Conservation (phyloP, 2,329 filamentous ascomycete genomes). For the Colletotrichum tanaceti region DNA sequence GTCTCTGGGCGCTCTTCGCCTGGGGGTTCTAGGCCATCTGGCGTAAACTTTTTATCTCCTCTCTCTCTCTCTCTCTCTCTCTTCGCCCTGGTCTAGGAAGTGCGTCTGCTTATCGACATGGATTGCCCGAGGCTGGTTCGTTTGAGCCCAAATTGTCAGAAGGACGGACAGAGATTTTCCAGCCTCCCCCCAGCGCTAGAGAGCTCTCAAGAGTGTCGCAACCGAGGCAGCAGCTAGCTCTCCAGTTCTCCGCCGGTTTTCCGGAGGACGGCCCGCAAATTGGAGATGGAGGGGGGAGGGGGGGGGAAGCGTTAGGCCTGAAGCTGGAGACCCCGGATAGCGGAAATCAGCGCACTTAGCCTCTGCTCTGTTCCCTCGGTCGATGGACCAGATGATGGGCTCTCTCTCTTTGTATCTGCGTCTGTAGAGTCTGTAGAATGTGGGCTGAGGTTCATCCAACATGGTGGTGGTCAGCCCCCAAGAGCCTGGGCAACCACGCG, state of each 20-base stretch:
- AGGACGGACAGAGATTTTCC: background rate
- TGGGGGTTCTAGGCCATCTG: conserved; percentile 15
- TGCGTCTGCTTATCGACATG: too few relatives aligned
- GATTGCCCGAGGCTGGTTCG: background rate
- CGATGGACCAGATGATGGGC: background rate
- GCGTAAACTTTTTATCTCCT: background rate
- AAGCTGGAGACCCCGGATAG: conserved; percentile 12
- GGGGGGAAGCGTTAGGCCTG: background rate
- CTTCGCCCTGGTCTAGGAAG: background rate
- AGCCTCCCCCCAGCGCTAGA: background rate
- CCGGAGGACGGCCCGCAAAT: conserved; percentile 25
- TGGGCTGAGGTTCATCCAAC: background rate
- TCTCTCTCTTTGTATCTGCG: too few relatives aligned
- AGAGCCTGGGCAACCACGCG: background rate
- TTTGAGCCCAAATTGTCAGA: background rate
- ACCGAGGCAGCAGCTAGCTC: conserved; percentile 6
- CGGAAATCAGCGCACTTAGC: conserved; percentile 15
- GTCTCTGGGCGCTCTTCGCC: background rate
- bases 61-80: background rate
- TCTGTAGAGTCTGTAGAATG: too few relatives aligned
- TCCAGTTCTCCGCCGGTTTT: conserved; percentile 34
- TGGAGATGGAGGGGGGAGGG: conserved; percentile 4
- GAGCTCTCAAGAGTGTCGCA: background rate
- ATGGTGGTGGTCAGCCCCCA: conserved; percentile 3
- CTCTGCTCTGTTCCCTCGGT: background rate